Base-by-base conservation (phyloP, 2,329 filamentous ascomycete species). In the Cylindrodendrum hubeiense region DNA sequence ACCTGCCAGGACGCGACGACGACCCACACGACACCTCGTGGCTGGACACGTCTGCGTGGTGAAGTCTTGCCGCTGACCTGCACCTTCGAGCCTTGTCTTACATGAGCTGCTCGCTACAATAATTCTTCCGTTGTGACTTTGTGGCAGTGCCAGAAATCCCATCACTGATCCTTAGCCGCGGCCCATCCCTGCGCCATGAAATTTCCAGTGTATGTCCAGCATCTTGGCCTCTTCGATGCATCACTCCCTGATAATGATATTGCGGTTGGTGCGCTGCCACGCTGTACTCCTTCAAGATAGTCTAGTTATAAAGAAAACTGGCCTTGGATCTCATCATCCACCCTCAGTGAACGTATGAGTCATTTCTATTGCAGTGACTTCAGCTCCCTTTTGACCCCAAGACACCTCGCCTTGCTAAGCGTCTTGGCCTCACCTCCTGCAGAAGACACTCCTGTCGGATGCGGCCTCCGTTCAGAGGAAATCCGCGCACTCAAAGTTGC, bases 41-140 rank as follows among this genome's bases (percentile, higher is more conserved):
- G 46, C 26, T 24, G 19, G 19, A 49, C 15, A 30, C 26, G n/a
- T 49, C 17, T 49, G 24, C 10, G 3, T 47, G 24, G 24, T 30
- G 17, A 50, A 33, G 28, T 28, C 47, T 33, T 50, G 47, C 47
- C 28, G 47, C 47, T 28, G 17, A 49, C 47, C 47, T 50, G n/a
- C 47, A 50, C 28, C 47, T 50, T 28, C 47, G 26, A 12, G 33
- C 33, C n/a, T 30, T 12, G 47, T 6, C 26, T 50, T 30, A 19
- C n/a, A 50, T 33, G 26, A 28, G 10, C 19, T 50, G 19, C n/a
- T 28, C 5, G 33, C n/a, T 13, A 7, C 47, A 33, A 28, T 19
- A 30, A 33, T 50, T 50, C n/a, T 33, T 50, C 47, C 47, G 47
- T 33, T 19, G 30, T 19, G 28, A 21, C 33, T 21, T 2, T 50